A percentile compares a stretch with the other conserved stretches of the same genome.
Conservation (phyloP, 805 yeast species). For the Candida taoyuanica region DNA sequence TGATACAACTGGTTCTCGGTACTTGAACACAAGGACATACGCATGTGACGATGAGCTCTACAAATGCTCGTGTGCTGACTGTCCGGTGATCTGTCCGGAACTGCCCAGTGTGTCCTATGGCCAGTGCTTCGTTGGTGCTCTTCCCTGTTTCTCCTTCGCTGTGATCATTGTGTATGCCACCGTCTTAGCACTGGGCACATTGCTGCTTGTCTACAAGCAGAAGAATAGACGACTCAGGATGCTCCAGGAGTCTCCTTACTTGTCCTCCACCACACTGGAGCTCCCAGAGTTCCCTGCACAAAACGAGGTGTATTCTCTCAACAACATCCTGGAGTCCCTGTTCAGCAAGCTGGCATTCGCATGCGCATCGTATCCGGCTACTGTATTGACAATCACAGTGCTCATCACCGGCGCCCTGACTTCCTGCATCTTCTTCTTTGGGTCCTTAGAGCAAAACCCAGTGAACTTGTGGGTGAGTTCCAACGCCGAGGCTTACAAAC, state of each 20-base stretch:
- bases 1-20: conserved; percentile 15
- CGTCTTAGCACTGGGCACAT: conserved; percentile 24
- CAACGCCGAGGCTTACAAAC: conserved; percentile 58
- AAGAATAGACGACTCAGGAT: conserved; percentile 29
- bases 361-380: conserved; percentile 59
- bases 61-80: conserved; percentile 88
- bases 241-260: conserved; percentile 40
- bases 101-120: conserved; percentile 43
- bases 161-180: conserved; percentile 48
- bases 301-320: conserved; percentile 41
- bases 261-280: conserved; percentile 22
- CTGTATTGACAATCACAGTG: conserved; percentile 41
- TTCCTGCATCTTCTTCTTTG: conserved; percentile 45
- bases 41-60: conserved; percentile 59
- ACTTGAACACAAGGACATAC: conserved; percentile 20
- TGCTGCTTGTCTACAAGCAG: conserved; percentile 22
- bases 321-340: conserved; percentile 40
- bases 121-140: conserved; percentile 49
- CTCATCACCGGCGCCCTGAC: conserved; percentile 42
- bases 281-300: conserved; percentile 16
- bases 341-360: conserved; percentile 50
- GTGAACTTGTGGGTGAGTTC: conserved; percentile 88
- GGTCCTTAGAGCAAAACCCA: conserved; percentile 71
- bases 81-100: conserved; percentile 73
- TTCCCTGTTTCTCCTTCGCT: conserved; percentile 72